These are phyloP conservation scores for Dipsacomyces acuminosporus DNA, from an alignment of 371 early-diverging fungal species.

Conservation along the genomic window DNA sequence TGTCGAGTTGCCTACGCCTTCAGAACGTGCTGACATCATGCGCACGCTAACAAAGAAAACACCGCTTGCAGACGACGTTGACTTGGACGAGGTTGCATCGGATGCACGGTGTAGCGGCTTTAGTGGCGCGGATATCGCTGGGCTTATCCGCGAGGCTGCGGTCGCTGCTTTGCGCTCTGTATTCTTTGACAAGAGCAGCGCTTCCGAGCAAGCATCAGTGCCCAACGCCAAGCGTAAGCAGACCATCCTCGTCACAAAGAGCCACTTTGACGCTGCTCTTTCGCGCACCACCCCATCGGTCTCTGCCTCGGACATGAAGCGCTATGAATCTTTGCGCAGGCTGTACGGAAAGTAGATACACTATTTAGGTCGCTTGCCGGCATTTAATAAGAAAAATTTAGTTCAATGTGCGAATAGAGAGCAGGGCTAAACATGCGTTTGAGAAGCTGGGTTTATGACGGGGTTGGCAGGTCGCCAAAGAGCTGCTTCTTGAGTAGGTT, in stretches of 20 bases:
- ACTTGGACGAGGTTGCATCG: constrained; percentile 67
- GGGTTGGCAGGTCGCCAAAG: constrained; percentile 5
- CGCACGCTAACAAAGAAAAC: constrained; percentile 75
- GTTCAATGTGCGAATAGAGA: too few relatives aligned
- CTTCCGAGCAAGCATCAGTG: constrained; percentile 16
- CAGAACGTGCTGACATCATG: constrained; percentile 87
- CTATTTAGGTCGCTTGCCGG: too few relatives aligned
- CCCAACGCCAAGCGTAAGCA: constrained; percentile 24
- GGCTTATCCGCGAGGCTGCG: constrained; percentile 85
- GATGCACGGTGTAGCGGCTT: constrained; percentile 51
- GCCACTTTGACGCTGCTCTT: constrained; percentile 79
- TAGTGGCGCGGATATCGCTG: constrained; percentile 95
- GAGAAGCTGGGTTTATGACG: too few relatives aligned
- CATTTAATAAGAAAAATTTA: too few relatives aligned
- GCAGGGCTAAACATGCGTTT: too few relatives aligned
- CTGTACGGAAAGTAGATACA: constrained; percentile 10
- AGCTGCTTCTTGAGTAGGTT: constrained; percentile 32
- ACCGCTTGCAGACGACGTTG: constrained; percentile 67
- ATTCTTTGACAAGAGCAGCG: constrained; percentile 44
- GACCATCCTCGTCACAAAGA: constrained; percentile 57
- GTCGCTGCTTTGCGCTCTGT: constrained; percentile 73
- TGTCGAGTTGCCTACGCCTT: constrained; percentile 85
- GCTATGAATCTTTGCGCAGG: constrained; percentile 39
- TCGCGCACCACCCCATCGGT: constrained; percentile 80
- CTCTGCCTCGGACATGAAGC: constrained; percentile 52